Conservation (phyloP, 2,329 filamentous ascomycete species). For the Microcyclospora tardicrescens region DNA sequence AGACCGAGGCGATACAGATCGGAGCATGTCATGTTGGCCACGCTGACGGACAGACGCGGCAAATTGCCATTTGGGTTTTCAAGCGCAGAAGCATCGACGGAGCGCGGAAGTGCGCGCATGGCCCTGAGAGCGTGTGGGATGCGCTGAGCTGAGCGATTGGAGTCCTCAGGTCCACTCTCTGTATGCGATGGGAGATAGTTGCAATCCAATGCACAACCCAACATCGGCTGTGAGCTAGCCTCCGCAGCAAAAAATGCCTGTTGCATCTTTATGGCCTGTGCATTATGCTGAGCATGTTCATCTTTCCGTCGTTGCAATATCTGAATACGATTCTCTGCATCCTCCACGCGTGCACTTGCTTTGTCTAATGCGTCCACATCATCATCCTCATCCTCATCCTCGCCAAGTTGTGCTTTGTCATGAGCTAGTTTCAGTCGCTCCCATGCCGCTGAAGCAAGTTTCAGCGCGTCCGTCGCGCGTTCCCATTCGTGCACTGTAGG, state of each 20-base stretch:
- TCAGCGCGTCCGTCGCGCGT: slow-evolving; percentile 4
- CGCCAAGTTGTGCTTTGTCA: slow-evolving; percentile 12
- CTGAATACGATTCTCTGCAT: slow-evolving; percentile 3
- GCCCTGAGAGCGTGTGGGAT: slow-evolving; percentile 28
- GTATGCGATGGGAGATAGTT: slow-evolving; percentile 22
- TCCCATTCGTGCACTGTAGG: slow-evolving; percentile 11
- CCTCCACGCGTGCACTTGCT: neutral
- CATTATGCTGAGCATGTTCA: slow-evolving; percentile 1
- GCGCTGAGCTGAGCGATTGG: slow-evolving; percentile 26
- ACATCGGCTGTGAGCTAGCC: neutral
- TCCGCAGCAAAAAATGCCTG: neutral
- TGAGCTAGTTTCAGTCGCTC: slow-evolving; percentile 10
- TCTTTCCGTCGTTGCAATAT: slow-evolving; percentile 2
- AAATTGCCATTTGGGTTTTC: too few relatives aligned
- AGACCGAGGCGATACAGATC: too few relatives aligned
- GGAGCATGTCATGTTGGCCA: too few relatives aligned
- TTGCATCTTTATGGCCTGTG: slow-evolving; percentile 21
- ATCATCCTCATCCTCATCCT: slow-evolving; percentile 3
- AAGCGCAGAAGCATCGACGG: too few relatives aligned
- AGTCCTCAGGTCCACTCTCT: slow-evolving; percentile 25
- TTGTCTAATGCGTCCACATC: slow-evolving; percentile 1
- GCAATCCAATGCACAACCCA: slow-evolving; percentile 18
- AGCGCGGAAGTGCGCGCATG: slow-evolving; percentile 1
- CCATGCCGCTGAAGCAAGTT: too few relatives aligned
- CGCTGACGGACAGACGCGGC: too few relatives aligned